Evolutionary conservation across 2,329 filamentous ascomycete species (phyloP).

Genomic region (Exophiala phaeomuriformis): DNA sequence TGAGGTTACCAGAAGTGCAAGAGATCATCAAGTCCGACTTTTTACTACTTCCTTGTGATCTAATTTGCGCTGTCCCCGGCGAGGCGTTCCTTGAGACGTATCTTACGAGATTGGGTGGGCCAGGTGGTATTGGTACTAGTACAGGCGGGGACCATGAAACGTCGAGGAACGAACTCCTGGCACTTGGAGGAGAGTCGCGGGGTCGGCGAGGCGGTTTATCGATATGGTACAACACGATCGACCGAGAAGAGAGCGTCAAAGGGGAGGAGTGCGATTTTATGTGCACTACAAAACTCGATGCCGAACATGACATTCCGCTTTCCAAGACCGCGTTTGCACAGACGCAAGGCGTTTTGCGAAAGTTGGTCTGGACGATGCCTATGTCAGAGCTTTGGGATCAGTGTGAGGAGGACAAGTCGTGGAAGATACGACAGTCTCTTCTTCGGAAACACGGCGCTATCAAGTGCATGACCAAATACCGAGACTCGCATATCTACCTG

Average conservation of each 20-base stretch:
- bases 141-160: slow-evolving; percentile 38
- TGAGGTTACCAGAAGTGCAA: slow-evolving; percentile 75
- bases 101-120: slow-evolving; percentile 74
- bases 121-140: slow-evolving; percentile 43
- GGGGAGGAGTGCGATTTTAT: slow-evolving; percentile 91
- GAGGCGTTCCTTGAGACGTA: slow-evolving; percentile 79
- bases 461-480: slow-evolving; percentile 72
- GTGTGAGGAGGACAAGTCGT: slow-evolving; percentile 56
- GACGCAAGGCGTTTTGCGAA: slow-evolving; percentile 41
- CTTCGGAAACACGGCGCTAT: slow-evolving; percentile 67
- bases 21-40: slow-evolving; percentile 77
- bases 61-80: slow-evolving; percentile 82
- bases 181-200: slow-evolving; percentile 48
- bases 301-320: slow-evolving; percentile 44
- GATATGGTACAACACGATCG: slow-evolving; percentile 86
- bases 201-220: slow-evolving; percentile 70
- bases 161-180: slow-evolving; percentile 40
- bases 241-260: slow-evolving; percentile 64
- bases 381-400: slow-evolving; percentile 84
- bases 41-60: slow-evolving; percentile 81
- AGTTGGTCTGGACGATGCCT: slow-evolving; percentile 76
- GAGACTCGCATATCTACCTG: slow-evolving; percentile 91
- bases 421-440: slow-evolving; percentile 69
- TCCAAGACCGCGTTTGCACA: slow-evolving; percentile 55
- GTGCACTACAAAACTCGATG: slow-evolving; percentile 62